phyloP scores from a whole-genome alignment of 2,329 filamentous ascomycete genomes.

The Aureobasidium subglaciale region DNA sequence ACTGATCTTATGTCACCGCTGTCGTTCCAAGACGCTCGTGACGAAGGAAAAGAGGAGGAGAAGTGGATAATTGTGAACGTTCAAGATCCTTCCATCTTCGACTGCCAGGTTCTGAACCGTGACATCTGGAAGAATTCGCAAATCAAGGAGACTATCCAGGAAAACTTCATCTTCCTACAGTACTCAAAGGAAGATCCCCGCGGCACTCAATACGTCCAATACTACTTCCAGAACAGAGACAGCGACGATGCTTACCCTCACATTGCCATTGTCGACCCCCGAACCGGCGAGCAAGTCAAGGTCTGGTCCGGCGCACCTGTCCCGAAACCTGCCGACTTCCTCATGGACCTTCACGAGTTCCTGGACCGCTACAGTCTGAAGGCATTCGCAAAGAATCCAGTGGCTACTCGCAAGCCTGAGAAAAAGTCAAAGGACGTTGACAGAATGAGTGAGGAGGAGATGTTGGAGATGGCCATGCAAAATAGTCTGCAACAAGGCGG shows the following conservation, averaged over 20 bases:
- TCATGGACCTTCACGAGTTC: constrained; percentile 89
- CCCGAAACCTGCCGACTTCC: constrained; percentile 68
- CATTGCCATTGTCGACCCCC: constrained; percentile 89
- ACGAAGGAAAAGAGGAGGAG: constrained; percentile 76
- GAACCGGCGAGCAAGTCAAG: constrained; percentile 96
- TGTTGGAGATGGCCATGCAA: constrained; percentile 87
- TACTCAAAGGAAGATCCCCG: constrained; percentile 79
- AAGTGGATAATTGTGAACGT: constrained; percentile 97
- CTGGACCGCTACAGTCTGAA: constrained; percentile 93
- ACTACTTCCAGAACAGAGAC: constrained; percentile 76
- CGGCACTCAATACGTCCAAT: constrained; percentile 75
- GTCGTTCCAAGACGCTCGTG: constrained; percentile 76
- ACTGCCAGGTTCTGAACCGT: constrained; percentile 87
- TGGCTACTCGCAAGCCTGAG: constrained; percentile 69
- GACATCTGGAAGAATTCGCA: constrained; percentile 90
- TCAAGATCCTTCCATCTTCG: constrained; percentile 87
- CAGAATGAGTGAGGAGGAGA: constrained; percentile 93
- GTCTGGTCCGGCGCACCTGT: constrained; percentile 84
- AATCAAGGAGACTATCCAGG: constrained; percentile 71
- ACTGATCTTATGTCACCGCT: constrained; percentile 79
- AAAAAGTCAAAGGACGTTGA: constrained; percentile 61
- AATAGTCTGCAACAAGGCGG: constrained; percentile 60
- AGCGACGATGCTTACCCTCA: constrained; percentile 89
- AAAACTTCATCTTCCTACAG: constrained; percentile 94
- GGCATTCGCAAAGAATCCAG: constrained; percentile 83